phyloP scores from a whole-genome alignment of 257 asterid species.

The Craterostigma plantagineum region DNA sequence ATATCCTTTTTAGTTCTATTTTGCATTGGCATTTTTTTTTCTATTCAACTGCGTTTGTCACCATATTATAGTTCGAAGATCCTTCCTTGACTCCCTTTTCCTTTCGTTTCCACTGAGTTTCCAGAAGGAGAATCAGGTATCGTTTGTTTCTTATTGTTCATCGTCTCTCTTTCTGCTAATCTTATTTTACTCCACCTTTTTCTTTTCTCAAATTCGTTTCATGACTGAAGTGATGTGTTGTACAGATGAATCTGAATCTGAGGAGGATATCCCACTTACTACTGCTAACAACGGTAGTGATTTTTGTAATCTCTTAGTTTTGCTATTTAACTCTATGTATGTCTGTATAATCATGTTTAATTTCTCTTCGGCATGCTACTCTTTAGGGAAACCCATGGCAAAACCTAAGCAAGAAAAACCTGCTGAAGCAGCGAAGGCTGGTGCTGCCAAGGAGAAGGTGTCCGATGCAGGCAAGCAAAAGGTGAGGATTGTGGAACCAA shows the following conservation, averaged over 20 bases:
- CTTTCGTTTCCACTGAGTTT: slow-evolving; percentile 16
- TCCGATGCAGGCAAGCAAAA: slow-evolving; percentile 33
- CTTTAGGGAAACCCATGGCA: slow-evolving; percentile 20
- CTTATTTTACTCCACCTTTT: too few species aligned
- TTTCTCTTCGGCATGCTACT: neutral
- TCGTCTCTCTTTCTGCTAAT: neutral
- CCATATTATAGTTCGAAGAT: neutral
- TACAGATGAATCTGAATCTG: slow-evolving; percentile 31
- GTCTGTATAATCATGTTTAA: neutral
- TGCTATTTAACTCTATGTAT: neutral
- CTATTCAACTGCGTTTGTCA: neutral
- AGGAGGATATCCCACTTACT: slow-evolving; percentile 24
- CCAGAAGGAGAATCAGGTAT: slow-evolving; percentile 20
- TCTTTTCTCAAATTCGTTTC: too few species aligned
- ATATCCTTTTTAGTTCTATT: slow-evolving; percentile 31
- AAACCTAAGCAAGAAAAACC: slow-evolving; percentile 22
- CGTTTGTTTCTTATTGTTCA: slow-evolving; percentile 1
- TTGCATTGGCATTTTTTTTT: too few species aligned
- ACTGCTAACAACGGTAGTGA: slow-evolving; percentile 27
- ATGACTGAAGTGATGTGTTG: neutral
- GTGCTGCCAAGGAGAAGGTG: slow-evolving; percentile 16
- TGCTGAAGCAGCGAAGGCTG: slow-evolving; percentile 19
- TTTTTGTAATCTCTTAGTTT: neutral
- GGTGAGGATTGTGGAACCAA: slow-evolving; percentile 36
- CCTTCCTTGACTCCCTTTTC: slow-evolving; percentile 29